A percentile compares a stretch with the other conserved stretches of the same genome.
These are phyloP conservation scores for Exutisphaerella laricina DNA, from an alignment of 2,329 filamentous ascomycete genomes.

Conservation along the genomic window DNA sequence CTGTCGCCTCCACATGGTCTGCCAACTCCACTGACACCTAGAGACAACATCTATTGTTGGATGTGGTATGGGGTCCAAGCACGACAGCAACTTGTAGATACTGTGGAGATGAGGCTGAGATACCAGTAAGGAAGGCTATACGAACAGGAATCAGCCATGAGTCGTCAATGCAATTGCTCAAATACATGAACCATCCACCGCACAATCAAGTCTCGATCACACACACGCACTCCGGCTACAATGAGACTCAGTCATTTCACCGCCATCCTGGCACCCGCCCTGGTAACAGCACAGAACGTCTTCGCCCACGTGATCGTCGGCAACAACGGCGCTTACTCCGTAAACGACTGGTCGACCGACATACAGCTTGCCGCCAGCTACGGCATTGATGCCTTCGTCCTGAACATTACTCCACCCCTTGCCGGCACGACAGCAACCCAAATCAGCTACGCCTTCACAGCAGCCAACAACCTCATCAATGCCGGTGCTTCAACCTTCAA, in stretches of 20 bases:
- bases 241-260: not conserved
- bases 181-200: not conserved
- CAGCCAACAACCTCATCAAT: slow-evolving; percentile 10
- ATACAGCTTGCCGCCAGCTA: slow-evolving; percentile 12
- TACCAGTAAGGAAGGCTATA: not conserved
- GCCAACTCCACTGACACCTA: not conserved
- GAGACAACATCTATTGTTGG: not conserved
- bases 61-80: no score
- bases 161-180: not conserved
- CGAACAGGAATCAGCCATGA: not conserved
- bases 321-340: slow-evolving; percentile 10
- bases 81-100: not conserved
- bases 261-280: slow-evolving; percentile 6
- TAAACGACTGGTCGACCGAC: slow-evolving; percentile 9
- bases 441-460: slow-evolving; percentile 41
- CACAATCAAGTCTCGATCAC: not conserved
- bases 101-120: not conserved
- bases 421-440: slow-evolving; percentile 30
- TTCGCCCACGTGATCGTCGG: slow-evolving; percentile 17
- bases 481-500: slow-evolving; percentile 39
- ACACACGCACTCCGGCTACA: not conserved
- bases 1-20: not conserved
- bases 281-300: slow-evolving; percentile 11
- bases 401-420: slow-evolving; percentile 42
- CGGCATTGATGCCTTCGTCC: slow-evolving; percentile 46